Percentiles rank a stretch among this genome's conserved stretches.
Conservation (phyloP, 1,284 basidiomycete species). For the Rhodotorula sp. region DNA sequence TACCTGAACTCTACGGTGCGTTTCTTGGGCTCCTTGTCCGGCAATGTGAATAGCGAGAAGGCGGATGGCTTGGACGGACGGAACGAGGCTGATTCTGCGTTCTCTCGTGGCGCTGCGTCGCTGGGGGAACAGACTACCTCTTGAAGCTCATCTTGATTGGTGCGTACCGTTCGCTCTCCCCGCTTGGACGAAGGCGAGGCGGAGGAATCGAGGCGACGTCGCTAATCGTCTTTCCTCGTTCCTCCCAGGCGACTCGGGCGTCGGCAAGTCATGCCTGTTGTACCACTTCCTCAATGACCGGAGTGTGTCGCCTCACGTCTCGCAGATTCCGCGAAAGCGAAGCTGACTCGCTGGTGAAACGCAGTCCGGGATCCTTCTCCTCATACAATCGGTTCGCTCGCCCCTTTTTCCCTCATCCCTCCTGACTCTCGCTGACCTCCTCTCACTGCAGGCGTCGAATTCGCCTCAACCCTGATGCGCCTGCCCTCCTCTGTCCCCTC, state of each 20-base stretch:
- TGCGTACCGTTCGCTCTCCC: constrained; percentile 48
- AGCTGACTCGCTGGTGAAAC: constrained; percentile 8
- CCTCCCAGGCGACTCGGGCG: constrained; percentile 80
- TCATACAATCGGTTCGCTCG: constrained; percentile 79
- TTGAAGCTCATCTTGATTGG: constrained; percentile 98
- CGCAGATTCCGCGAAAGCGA: not conserved
- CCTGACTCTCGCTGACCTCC: not conserved
- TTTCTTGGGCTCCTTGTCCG: not conserved
- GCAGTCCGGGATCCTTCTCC: constrained; percentile 93
- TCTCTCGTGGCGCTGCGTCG: too few species aligned
- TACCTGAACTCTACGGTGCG: constrained; percentile 86
- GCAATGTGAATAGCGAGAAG: too few species aligned
- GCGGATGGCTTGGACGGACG: not conserved
- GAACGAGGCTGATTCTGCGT: not conserved
- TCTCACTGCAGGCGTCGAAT: constrained; percentile 39
- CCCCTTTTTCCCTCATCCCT: too few species aligned
- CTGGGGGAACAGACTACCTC: constrained; percentile 90
- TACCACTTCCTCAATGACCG: constrained; percentile 94
- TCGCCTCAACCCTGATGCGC: constrained; percentile 44
- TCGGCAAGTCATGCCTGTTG: constrained; percentile 92
- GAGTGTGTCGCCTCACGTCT: constrained; percentile 59
- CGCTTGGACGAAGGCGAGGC: too few species aligned
- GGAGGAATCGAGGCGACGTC: not conserved
- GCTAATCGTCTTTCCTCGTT: not conserved
- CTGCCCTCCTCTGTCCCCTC: constrained; percentile 27